Conservation (phyloP, 768 basidiomycete species). For the Leccinum variicolor region DNA sequence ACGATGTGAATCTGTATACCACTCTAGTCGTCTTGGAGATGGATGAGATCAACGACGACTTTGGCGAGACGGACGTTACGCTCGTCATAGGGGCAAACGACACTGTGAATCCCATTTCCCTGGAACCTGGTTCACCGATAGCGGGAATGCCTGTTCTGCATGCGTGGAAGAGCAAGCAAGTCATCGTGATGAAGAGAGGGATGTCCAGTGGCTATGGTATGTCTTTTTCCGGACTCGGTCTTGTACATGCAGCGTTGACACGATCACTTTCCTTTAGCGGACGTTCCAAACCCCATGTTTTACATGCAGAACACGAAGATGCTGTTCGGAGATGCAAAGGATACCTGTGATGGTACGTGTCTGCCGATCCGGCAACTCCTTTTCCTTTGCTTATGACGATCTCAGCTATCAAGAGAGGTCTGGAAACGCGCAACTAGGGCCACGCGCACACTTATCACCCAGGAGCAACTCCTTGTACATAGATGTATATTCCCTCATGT, state of each 20-base stretch:
- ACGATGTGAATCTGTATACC: background rate
- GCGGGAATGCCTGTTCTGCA: slow-evolving; percentile 92
- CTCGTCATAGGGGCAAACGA: slow-evolving; percentile 92
- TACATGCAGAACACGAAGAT: slow-evolving; percentile 89
- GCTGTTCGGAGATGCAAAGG: slow-evolving; percentile 91
- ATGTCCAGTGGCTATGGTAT: slow-evolving; percentile 85
- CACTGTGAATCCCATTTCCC: slow-evolving; percentile 87
- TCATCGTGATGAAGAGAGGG: slow-evolving; percentile 90
- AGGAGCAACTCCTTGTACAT: slow-evolving; percentile 5
- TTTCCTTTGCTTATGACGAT: background rate
- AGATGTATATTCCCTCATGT: slow-evolving; percentile 21
- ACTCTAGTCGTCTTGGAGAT: slow-evolving; percentile 79
- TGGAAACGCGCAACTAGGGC: slow-evolving; percentile 36
- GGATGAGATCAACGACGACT: slow-evolving; percentile 95
- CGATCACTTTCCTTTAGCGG: slow-evolving; percentile 44
- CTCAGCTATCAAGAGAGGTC: slow-evolving; percentile 58
- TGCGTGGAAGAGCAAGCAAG: slow-evolving; percentile 92
- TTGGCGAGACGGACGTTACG: slow-evolving; percentile 83
- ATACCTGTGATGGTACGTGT: slow-evolving; percentile 75
- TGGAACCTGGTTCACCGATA: slow-evolving; percentile 83
- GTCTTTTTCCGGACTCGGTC: slow-evolving; percentile 6
- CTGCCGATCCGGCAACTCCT: background rate
- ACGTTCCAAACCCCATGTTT: slow-evolving; percentile 93
- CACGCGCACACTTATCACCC: background rate
- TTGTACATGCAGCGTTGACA: background rate